Conservation (phyloP, 345 rosid genomes). For the Rhizophora apiculata region DNA sequence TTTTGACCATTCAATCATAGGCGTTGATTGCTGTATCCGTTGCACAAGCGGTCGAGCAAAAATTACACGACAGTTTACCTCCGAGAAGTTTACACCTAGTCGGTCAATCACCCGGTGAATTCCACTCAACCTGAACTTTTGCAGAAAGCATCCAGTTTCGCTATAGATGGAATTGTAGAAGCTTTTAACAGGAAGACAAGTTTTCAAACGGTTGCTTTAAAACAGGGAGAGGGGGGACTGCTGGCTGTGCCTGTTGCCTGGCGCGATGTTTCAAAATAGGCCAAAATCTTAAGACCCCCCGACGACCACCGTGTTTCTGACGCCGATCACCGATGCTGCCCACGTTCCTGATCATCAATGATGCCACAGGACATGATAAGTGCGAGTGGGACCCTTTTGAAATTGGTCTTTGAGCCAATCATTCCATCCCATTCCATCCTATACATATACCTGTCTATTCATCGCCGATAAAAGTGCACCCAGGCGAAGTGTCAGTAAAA, state of each 20-base stretch:
- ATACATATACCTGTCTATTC: too few relatives aligned
- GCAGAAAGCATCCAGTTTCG: background rate
- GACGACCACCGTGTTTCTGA: background rate
- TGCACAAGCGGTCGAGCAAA: background rate
- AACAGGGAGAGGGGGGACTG: background rate
- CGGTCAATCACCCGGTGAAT: too few relatives aligned
- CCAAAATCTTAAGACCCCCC: background rate
- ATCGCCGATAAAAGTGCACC: too few relatives aligned
- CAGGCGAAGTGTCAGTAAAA: too few relatives aligned
- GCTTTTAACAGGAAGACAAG: conserved; percentile 5
- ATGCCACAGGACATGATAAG: background rate
- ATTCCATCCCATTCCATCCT: background rate
- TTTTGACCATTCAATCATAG: conserved; percentile 2
- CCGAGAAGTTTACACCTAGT: too few relatives aligned
- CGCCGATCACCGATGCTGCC: background rate
- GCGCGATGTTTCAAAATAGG: background rate
- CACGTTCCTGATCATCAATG: background rate
- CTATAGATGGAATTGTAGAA: conserved; percentile 3
- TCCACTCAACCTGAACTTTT: too few relatives aligned
- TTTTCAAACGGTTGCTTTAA: background rate
- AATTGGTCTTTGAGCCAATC: background rate
- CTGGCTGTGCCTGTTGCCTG: background rate
- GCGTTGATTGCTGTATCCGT: background rate
- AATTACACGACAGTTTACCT: background rate
- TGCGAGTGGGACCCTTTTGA: background rate